Base-by-base conservation (phyloP, 1,284 basidiomycete species). In the Erythrobasidium hasegawianum region DNA sequence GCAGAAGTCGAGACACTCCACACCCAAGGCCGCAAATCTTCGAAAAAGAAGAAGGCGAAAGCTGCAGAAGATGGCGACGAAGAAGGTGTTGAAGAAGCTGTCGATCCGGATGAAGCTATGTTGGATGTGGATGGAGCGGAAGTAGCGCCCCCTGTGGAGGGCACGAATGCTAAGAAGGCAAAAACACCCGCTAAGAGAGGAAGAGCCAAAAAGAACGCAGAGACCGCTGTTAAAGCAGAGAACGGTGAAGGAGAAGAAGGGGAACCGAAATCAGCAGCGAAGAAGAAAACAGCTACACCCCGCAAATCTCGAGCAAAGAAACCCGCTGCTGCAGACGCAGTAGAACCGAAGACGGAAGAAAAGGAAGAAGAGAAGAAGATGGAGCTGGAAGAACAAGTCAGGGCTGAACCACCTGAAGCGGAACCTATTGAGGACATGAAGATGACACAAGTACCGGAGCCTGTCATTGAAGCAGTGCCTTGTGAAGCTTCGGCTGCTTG, bases 1-100 rank as follows among this genome's bases (percentile, higher is more conserved):
- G 77, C 75, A 2, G 73, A 77, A 14, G 78, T 80, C 56, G 77
- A 78, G 43, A 77, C 78, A 53, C 78, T 78, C 13, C 75, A 77
- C 45, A 78, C 79, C 0, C 72, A 79, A 5, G 73, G 76, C 29
- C 73, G 70, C 52, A 79, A 73, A 67, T 77, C 68, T 69, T 50
- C 53, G 41, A 78, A 73, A 74, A 80, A 74, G 71, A 73, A 71
- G 69, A 78, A 69, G 72, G 73, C 71, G 8, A 70, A 69, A 20
- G 71, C 74, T 18, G 59, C 58, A 13, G 70, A 59, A 11, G 73
- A 69, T 1, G 67, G 24, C 11, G 67, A 61, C 10, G 67, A 61
- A 20, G 80, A 43, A 20, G 66, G 45, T 20, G 55, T 50, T 24
- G 38, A 50, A 38, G 62, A 38, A 5, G 43, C 43, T n/a, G 43